Base-by-base conservation (phyloP, 768 basidiomycete genomes). In the Obba rivulosa region DNA sequence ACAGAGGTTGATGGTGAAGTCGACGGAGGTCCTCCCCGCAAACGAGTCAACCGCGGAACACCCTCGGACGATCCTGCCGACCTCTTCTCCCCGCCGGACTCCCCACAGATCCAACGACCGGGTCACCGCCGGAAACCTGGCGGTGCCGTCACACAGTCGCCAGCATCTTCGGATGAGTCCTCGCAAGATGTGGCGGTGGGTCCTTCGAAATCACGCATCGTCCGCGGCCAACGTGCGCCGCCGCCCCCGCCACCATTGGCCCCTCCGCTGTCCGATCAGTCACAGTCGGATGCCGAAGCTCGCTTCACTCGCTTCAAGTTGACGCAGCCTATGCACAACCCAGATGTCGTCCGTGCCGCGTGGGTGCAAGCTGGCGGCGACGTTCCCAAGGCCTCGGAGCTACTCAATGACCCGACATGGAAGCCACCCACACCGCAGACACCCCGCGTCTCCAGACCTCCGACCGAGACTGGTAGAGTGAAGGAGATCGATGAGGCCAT, bases 401-500 rank as follows among this genome's bases (percentile, higher is more conserved):
- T 88, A 28, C 63, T 87, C 41, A 65, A 74, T 4, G 80, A 88
- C 63, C 69, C 75, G 2, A 62, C 56, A 11, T 88, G 83, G 84
- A 69, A 70, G 39, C 70, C 70, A 3, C 65, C 58, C 1, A 38
- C 52, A 7, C 42, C 60, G 10, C 21, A 69, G 0, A 49, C 64
- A 16, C 54, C 62, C 9, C 48, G 59, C 41, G 36, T 42, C 43
- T 52, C 52, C 13, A 22, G 21, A 35, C 41, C 36, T 50, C 71
- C 80, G 39, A 34, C 48, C 3, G 65, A 57, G 42, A 68, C 75
- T 4, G 86, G 87, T 24, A 73, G 84, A 39, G 83, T 88, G 25
- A 79, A 74, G 50, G 87, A 87, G 61, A 62, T 87, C 21, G 85
- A 87, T 34, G 84, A 88, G 52, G 85, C 81, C n/a, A 75, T 71